Evolutionary conservation across 768 basidiomycete species (phyloP), one percentile per base, ranked within the genome.

Genomic region (Calocybe indica): DNA sequence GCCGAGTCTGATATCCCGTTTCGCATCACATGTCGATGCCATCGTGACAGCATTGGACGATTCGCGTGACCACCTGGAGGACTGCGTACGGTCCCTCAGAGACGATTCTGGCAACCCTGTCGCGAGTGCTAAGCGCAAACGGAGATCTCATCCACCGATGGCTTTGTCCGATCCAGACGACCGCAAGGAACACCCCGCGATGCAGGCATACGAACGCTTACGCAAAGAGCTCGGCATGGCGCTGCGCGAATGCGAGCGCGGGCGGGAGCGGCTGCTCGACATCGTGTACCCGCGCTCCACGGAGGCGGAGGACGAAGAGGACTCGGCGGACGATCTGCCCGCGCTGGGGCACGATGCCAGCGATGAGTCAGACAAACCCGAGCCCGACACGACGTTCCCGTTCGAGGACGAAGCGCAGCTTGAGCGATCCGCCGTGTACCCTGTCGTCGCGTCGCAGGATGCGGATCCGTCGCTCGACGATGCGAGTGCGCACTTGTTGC

Each of bases 201-300:
- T 92, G 30, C 76, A 75, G 43, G 82, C 85, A 5, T 92, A 89
- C 59, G 90, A 91, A 47, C 70, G 82, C 0, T 70, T 92, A 11
- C 75, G 89, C 8, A 75, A 80, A 5, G 87, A 91, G 56, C 74
- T 92, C 6, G 90, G 89, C 6, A 63, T 85, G 15, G 89, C 88
- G 1, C 65, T 92, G 30, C 69, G 88, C 6, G 90, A 92, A 56
- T 92, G 88, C 58, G 89, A 92, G 62, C 77, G 89, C 6, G 89
- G 89, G 0, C 70, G 85, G 12, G 83, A 80, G 36, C 74, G 76
- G 12, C 67, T 92, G 31, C 54, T 83, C 1, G 75, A 79, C 43
- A 65, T 85, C 46, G 62, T 88, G 3, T 59, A 70, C n/a, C 80
- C 81, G 0, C 65, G 68, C 4, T 53, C 56, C 12, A 60, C 52